Evolutionary conservation across 2,329 filamentous ascomycete genomes (phyloP), one percentile per base, ranked within the genome.

Genomic region (Ploettnerulaceae sp.): DNA sequence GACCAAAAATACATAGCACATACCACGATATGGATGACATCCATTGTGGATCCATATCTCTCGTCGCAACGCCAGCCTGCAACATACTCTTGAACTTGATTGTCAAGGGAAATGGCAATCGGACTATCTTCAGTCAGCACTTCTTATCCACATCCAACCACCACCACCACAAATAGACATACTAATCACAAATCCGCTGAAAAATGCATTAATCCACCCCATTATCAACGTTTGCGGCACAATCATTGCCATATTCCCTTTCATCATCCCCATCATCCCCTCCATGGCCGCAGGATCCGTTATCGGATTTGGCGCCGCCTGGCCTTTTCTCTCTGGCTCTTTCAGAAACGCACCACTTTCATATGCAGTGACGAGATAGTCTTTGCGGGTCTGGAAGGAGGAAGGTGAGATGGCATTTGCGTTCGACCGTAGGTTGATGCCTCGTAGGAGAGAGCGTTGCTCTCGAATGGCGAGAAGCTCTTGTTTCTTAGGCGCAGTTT

Each of bases 181-280:
- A 95, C 89, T 89, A 53, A 98, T 96, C 37, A 98, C 93, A 64
- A 96, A 98, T 24, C 93, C 93, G 42, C 89, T 94, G 63, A 98
- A 98, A 66, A 97, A 98, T 0, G 93, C 90, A 71, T 98, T 98
- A 66, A 98, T 97, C 93, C 93, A 98, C 57, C 91, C 93, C 93
- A 98, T 98, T 58, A 98, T 98, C 65, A 98, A 71, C 5, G 90
- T 97, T 69, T 98, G 95, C 38, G 93, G 93, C 48, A 98, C 89
- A 73, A 98, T 97, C 93, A 97, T 98, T 55, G 93, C 91, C 86
- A 98, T 95, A 66, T 98, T 95, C 48, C 90, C 90, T 79, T 98
- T 98, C 88, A 98, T 95, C 89, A 95, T 95, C 58, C 93, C 91
- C 93, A 98, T 98, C 93, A 98, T 98, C 58, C 90, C 91, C 65